Conservation (phyloP, 1,284 basidiomycete genomes). For the Tilletia walkeri region DNA sequence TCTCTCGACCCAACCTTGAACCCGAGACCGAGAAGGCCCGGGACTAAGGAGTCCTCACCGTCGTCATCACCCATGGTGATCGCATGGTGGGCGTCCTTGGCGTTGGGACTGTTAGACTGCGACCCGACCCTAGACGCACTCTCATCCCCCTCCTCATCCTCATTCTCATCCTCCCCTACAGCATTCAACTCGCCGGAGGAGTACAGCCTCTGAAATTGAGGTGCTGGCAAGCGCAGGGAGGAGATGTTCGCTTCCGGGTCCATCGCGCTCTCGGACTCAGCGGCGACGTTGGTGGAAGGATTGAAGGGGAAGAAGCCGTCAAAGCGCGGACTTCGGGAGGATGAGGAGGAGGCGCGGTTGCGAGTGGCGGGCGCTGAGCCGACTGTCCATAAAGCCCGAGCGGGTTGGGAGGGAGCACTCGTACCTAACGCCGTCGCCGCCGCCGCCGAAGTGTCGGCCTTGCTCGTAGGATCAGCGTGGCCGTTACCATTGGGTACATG, state of each 20-base stretch:
- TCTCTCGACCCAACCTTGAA: background rate
- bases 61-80: background rate
- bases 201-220: background rate
- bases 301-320: background rate
- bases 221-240: background rate
- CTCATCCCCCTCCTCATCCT: background rate
- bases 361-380: background rate
- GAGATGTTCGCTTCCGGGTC: background rate
- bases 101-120: background rate
- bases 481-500: background rate
- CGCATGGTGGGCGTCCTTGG: background rate
- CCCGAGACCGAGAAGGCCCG: background rate
- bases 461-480: background rate
- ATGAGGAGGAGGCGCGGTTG: background rate
- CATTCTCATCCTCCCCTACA: conserved; percentile 8
- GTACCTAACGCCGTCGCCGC: background rate
- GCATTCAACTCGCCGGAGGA: conserved; percentile 6
- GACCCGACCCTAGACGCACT: background rate
- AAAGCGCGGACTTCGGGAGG: background rate
- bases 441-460: background rate
- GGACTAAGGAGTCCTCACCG: background rate
- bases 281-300: no score
- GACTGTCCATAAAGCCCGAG: background rate
- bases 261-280: background rate
- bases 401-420: background rate